Percentiles rank a stretch among this genome's conserved stretches.
Conservation (phyloP, 192 early-diverging fungal species). For the Helicostylum pulchrum region DNA sequence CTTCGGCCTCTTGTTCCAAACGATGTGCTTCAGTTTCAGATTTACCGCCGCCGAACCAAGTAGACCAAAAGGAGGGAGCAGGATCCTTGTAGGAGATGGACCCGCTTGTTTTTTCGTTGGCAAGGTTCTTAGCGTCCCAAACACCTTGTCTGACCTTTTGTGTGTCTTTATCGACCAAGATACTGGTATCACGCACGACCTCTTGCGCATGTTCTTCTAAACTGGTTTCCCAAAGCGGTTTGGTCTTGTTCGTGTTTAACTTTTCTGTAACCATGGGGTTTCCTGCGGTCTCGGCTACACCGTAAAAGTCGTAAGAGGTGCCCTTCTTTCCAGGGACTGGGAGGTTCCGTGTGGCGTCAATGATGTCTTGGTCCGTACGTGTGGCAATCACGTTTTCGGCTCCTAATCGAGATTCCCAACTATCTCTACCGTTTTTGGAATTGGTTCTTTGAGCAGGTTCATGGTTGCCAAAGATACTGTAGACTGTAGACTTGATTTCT, state of each 20-base stretch:
- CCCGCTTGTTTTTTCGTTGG: neutral
- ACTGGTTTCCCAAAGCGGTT: neutral
- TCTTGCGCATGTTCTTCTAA: constrained; percentile 5
- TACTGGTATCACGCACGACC: neutral
- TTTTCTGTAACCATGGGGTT: constrained; percentile 14
- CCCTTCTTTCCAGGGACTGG: neutral
- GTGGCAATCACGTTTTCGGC: neutral
- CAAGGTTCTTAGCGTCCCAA: neutral
- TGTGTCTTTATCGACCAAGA: constrained; percentile 2
- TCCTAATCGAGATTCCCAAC: no score
- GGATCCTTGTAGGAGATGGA: neutral
- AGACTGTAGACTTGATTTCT: no score
- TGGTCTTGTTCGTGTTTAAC: neutral
- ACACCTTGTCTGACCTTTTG: neutral
- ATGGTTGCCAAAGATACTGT: no score
- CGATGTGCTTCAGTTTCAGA: neutral
- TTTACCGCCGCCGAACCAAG: no score
- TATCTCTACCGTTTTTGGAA: no score
- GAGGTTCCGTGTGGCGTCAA: neutral
- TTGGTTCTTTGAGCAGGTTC: no score
- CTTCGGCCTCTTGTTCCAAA: constrained; percentile 3
- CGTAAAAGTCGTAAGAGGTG: neutral
- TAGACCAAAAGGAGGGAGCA: no score
- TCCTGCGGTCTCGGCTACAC: neutral
- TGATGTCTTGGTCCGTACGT: neutral